phyloP scores from a whole-genome alignment of 2,329 filamentous ascomycete genomes.

The Fusarium praegraminearum region DNA sequence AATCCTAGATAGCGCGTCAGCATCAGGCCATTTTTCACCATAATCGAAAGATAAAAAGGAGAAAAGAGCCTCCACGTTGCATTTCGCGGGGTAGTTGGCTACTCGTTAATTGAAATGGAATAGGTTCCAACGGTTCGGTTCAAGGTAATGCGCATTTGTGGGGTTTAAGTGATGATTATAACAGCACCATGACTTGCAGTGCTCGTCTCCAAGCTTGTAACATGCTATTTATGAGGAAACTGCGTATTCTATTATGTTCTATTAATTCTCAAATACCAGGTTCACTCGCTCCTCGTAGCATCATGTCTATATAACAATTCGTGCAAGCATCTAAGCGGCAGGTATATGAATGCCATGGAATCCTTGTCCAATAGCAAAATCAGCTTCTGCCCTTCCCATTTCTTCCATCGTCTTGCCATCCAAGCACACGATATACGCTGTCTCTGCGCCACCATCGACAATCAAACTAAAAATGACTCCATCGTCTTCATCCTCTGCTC shows the following conservation, averaged over 20 bases:
- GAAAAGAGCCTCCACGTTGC: conserved; percentile 35
- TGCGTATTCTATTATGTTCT: background rate
- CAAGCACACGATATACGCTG: conserved; percentile 74
- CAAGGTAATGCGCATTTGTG: conserved; percentile 2
- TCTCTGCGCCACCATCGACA: conserved; percentile 68
- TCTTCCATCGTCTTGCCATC: conserved; percentile 73
- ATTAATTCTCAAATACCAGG: background rate
- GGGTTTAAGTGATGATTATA: conserved; percentile 5
- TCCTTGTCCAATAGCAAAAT: conserved; percentile 70
- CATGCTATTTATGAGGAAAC: background rate
- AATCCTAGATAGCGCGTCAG: conserved; percentile 26
- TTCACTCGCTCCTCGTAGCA: background rate
- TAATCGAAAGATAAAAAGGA: conserved; percentile 3
- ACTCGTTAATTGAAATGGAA: background rate
- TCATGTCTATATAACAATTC: conserved; percentile 1
- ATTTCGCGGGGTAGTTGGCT: conserved; percentile 46
- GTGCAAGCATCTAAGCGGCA: background rate
- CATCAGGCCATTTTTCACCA: conserved; percentile 46
- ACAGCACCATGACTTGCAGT: background rate
- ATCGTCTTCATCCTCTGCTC: conserved; percentile 67
- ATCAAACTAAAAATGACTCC: conserved; percentile 73
- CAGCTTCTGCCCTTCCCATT: conserved; percentile 71
- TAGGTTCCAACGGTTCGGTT: conserved; percentile 15
- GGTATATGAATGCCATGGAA: conserved; percentile 71
- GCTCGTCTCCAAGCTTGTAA: background rate